phyloP scores from a whole-genome alignment of 441 rosid species.

The Mallotus japonicus region DNA sequence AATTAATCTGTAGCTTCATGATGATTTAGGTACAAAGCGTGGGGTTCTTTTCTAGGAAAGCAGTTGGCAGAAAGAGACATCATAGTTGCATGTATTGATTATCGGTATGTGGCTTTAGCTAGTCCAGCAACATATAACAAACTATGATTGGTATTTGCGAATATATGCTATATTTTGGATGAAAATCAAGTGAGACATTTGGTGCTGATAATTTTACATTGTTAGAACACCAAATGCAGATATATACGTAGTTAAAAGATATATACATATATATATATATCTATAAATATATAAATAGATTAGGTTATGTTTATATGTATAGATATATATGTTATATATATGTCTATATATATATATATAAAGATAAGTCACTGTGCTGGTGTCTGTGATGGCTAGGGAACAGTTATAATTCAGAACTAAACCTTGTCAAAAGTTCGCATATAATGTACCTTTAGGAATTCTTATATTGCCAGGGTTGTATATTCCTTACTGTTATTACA shows the following conservation, averaged over 20 bases:
- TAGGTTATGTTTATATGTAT: too few species aligned
- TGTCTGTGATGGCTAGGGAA: too few species aligned
- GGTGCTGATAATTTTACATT: background rate
- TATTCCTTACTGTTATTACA: background rate
- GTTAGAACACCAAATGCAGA: background rate
- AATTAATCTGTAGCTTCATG: slow-evolving; percentile 22
- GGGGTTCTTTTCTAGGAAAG: slow-evolving; percentile 95
- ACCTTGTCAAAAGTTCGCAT: background rate
- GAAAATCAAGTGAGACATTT: background rate
- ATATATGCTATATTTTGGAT: background rate
- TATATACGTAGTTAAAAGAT: background rate
- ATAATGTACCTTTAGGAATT: background rate
- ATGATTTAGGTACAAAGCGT: slow-evolving; percentile 84
- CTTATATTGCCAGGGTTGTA: background rate
- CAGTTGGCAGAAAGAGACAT: slow-evolving; percentile 95
- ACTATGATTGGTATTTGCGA: background rate
- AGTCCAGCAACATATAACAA: slow-evolving; percentile 5
- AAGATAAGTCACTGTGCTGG: too few species aligned
- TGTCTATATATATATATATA: too few species aligned
- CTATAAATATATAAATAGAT: too few species aligned
- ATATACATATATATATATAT: too few species aligned
- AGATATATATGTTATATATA: too few species aligned
- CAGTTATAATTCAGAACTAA: background rate
- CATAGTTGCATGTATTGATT: slow-evolving; percentile 91
- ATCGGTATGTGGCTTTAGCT: slow-evolving; percentile 55